These are phyloP conservation scores for Pyricularia grisea DNA, from an alignment of 2,329 filamentous ascomycete genomes.

Conservation along the genomic window DNA sequence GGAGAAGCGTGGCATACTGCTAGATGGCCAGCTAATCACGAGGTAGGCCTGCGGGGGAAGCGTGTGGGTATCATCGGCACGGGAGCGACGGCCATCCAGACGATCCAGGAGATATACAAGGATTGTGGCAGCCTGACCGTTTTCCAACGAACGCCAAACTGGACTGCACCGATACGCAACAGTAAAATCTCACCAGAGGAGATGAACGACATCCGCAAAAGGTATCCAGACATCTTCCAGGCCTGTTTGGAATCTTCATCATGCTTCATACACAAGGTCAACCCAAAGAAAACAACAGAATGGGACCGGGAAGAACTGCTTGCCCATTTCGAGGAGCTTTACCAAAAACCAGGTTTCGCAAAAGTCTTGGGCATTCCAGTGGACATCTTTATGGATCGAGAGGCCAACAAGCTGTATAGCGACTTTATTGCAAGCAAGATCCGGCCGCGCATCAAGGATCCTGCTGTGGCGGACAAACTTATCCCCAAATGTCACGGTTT, in stretches of 20 bases:
- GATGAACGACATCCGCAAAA: constrained; percentile 15
- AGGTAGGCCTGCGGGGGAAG: constrained; percentile 13
- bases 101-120: constrained; percentile 18
- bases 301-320: constrained; percentile 20
- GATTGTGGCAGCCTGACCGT: constrained; percentile 12
- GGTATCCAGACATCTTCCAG: constrained; percentile 21
- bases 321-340: constrained; percentile 20
- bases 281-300: constrained; percentile 19
- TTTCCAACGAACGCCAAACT: constrained; percentile 18
- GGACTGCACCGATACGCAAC: constrained; percentile 18
- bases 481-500: constrained; percentile 30
- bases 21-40: constrained; percentile 14
- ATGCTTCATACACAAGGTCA: constrained; percentile 20
- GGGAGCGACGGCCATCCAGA: constrained; percentile 20
- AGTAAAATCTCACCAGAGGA: constrained; percentile 18
- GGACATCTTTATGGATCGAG: constrained; percentile 17
- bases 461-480: constrained; percentile 22
- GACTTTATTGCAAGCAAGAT: constrained; percentile 25
- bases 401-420: constrained; percentile 18
- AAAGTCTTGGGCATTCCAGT: constrained; percentile 16
- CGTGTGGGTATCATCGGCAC: constrained; percentile 20
- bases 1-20: constrained; percentile 18
- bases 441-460: constrained; percentile 22
- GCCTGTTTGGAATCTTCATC: constrained; percentile 14
- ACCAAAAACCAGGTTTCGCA: constrained; percentile 26